Conservation (phyloP, 306 rosid species). For the Cicer chorassanicum region DNA sequence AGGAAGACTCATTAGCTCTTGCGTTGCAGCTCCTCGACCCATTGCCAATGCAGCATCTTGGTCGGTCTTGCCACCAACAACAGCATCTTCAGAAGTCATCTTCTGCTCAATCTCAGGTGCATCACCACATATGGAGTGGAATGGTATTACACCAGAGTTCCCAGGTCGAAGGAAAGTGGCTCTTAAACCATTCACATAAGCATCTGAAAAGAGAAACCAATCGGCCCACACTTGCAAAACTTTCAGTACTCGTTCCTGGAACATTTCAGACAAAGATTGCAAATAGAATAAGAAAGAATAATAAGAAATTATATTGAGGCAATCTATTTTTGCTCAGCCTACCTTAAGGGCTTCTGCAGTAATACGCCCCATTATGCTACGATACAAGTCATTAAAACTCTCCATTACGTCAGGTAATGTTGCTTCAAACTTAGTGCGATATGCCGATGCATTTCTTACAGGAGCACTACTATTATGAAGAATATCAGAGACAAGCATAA, state of each 20-base stretch:
- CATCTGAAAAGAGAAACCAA: constrained; percentile 99
- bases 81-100: constrained; percentile 63
- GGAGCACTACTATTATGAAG: constrained; percentile 99
- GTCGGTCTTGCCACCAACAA: constrained; percentile 66
- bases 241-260: constrained; percentile 93
- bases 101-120: constrained; percentile 87
- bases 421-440: constrained; percentile 98
- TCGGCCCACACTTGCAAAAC: constrained; percentile 99
- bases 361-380: constrained; percentile 91
- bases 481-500: constrained; percentile 98
- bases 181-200: constrained; percentile 92
- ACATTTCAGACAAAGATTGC: constrained; percentile 42
- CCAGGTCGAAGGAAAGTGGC: constrained; percentile 94
- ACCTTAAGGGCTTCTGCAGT: constrained; percentile 99
- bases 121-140: constrained; percentile 90
- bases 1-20: constrained; percentile 90
- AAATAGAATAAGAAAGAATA: constrained; percentile 19
- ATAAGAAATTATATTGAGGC: constrained; percentile 21
- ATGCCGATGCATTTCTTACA: constrained; percentile 98
- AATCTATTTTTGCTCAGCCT: constrained; percentile 30
- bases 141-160: constrained; percentile 83
- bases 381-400: constrained; percentile 94
- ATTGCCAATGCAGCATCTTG: constrained; percentile 97
- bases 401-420: constrained; percentile 94
- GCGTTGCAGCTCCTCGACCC: constrained; percentile 95